Base-by-base conservation (phyloP, 768 basidiomycete genomes). In the Naganishia friedmannii region DNA sequence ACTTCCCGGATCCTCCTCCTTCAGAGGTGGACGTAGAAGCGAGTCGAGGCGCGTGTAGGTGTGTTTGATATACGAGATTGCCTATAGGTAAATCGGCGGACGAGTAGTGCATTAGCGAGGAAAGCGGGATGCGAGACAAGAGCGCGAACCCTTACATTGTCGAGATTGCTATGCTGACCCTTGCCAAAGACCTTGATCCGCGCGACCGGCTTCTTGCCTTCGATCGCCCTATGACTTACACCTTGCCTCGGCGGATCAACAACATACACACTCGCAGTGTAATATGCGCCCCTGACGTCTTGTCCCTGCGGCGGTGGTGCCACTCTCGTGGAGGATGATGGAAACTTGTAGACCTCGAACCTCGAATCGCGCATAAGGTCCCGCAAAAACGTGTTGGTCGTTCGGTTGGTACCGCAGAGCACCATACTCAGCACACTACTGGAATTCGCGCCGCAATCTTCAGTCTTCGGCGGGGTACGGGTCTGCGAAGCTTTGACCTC, bases 371-470 rank as follows among this genome's bases (percentile, higher is more conserved):
- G 53, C 53, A 45, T 55, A 6, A 68, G 46, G 29, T 53, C 51
- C 1, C 67, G 67, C 8, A 68, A 26, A 46, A 54, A 68, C 23
- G 19, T 45, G 39, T 68, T 68, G 32, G 54, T 55, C 3, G 67
- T 68, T 32, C 67, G 67, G 28, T 68, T 68, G 15, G 67, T 68
- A 12, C 67, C 67, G 39, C 67, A 68, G 9, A 68, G 54, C 1
- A 68, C 54, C 48, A 68, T 28, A 13, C 54, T 53, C 23, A 68
- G 54, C 12, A 45, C 42, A 6, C 32, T 58, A 10, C 57, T 21
- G 9, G 42, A 42, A 9, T 26, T 6, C 39, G n/a, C 21, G 21
- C 7, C 26, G 19, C 15, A n/a, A 10, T 28, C 39, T 42, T 17
- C 13, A n/a, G 10, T 37, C 21, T 37, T 34, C 9, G 57, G n/a